These are phyloP conservation scores for Podila minutissima DNA, from an alignment of 192 early-diverging fungal species.

Conservation along the genomic window DNA sequence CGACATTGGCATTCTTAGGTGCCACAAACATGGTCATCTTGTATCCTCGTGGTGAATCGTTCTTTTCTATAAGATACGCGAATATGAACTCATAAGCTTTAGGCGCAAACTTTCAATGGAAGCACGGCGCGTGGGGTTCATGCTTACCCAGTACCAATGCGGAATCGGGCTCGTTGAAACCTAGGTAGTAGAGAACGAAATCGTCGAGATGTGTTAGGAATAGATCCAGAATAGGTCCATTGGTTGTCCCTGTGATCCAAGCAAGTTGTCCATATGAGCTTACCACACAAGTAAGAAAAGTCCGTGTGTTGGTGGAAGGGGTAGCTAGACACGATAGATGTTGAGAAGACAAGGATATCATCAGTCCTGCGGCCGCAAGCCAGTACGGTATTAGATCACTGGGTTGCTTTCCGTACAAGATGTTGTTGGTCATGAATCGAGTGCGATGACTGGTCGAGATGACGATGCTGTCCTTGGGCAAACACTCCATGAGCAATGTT, in stretches of 20 bases:
- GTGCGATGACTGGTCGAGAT: slow-evolving; percentile 80
- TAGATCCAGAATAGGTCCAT: too few relatives aligned
- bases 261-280: neutral
- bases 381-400: neutral
- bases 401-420: slow-evolving; percentile 68
- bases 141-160: slow-evolving; percentile 72
- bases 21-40: slow-evolving; percentile 89
- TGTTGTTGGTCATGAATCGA: slow-evolving; percentile 87
- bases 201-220: too few relatives aligned
- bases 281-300: slow-evolving; percentile 82
- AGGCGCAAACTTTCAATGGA: too few relatives aligned
- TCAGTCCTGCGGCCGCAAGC: neutral
- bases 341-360: neutral
- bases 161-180: slow-evolving; percentile 94
- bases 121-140: neutral
- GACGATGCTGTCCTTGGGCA: slow-evolving; percentile 74
- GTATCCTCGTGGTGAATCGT: slow-evolving; percentile 68
- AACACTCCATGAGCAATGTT: slow-evolving; percentile 62
- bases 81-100: slow-evolving; percentile 10
- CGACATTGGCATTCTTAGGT: slow-evolving; percentile 76
- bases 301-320: slow-evolving; percentile 95
- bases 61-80: slow-evolving; percentile 49
- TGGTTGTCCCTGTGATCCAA: too few relatives aligned
- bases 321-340: slow-evolving; percentile 60
- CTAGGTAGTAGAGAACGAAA: slow-evolving; percentile 49